Percentiles rank a stretch among this genome's conserved stretches.
Conservation (phyloP, 805 yeast genomes). For the Kuraishia cidri region DNA sequence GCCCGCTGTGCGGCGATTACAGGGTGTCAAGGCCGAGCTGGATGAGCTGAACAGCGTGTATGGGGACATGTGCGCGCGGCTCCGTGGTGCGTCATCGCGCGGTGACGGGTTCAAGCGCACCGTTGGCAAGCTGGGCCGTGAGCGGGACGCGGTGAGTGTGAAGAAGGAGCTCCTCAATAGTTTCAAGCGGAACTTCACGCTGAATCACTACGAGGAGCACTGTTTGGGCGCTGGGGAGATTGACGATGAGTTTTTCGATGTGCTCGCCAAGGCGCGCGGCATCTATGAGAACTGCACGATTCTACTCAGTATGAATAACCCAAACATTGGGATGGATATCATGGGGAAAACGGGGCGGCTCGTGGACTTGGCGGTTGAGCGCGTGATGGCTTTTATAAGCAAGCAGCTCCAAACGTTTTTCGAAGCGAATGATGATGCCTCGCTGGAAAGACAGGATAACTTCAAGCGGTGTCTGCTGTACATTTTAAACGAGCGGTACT, state of each 20-base stretch:
- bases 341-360: constrained; percentile 47
- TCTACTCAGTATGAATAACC: constrained; percentile 61
- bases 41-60: constrained; percentile 14
- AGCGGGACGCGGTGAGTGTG: constrained; percentile 26
- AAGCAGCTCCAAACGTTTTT: constrained; percentile 13
- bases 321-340: constrained; percentile 54
- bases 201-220: constrained; percentile 66
- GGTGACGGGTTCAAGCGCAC: constrained; percentile 9
- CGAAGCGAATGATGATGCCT: constrained; percentile 9
- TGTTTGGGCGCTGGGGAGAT: constrained; percentile 37
- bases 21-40: constrained; percentile 17
- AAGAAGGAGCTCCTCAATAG: constrained; percentile 43
- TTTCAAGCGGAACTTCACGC: constrained; percentile 54
- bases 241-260: constrained; percentile 41
- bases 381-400: constrained; percentile 32
- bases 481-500: constrained; percentile 26
- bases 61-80: constrained; percentile 11
- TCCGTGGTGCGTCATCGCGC: constrained; percentile 16
- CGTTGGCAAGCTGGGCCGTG: constrained; percentile 15
- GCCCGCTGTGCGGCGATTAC: constrained; percentile 32
- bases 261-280: constrained; percentile 49
- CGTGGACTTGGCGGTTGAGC: constrained; percentile 43
- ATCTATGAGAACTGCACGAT: constrained; percentile 64
- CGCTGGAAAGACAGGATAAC: constrained; percentile 1
- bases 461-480: constrained; percentile 21